A percentile compares a stretch with the other conserved stretches of the same genome.
These are phyloP conservation scores for Nannizziopsis arthrosporioides DNA, from an alignment of 2,329 filamentous ascomycete species.

Conservation along the genomic window DNA sequence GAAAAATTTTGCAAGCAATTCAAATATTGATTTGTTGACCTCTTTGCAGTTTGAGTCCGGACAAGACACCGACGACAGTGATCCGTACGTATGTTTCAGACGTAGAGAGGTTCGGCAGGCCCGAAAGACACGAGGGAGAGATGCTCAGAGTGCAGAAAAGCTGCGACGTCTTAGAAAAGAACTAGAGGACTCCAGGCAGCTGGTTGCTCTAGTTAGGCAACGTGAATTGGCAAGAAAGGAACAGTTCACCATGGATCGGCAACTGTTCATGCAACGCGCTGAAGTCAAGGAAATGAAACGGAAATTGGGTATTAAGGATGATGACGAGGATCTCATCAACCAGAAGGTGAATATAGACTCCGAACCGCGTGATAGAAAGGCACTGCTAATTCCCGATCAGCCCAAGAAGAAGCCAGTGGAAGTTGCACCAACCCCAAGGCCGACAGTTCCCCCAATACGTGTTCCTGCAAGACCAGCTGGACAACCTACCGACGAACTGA, in stretches of 20 bases:
- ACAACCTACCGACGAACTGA: conserved; percentile 67
- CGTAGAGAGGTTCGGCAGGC: conserved; percentile 87
- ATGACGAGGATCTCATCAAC: conserved; percentile 90
- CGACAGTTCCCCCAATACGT: conserved; percentile 54
- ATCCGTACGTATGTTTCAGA: conserved; percentile 97
- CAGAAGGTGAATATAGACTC: conserved; percentile 56
- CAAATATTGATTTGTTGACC: conserved; percentile 3
- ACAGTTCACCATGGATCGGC: conserved; percentile 59
- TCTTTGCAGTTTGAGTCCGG: conserved; percentile 64
- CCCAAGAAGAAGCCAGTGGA: conserved; percentile 61
- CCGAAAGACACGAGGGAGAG: conserved; percentile 84
- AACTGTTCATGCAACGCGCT: conserved; percentile 70
- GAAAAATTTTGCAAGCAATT: background rate
- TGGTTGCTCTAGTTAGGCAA: conserved; percentile 65
- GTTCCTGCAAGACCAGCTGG: conserved; percentile 59
- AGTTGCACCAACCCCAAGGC: conserved; percentile 48
- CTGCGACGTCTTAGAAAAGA: conserved; percentile 83
- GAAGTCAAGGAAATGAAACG: conserved; percentile 80
- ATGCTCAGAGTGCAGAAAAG: conserved; percentile 89
- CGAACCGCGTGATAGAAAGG: conserved; percentile 23
- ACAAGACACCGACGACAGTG: conserved; percentile 85
- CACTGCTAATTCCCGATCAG: conserved; percentile 39
- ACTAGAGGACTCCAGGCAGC: conserved; percentile 73
- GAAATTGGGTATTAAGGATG: conserved; percentile 75
- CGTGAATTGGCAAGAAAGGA: conserved; percentile 73